Percentiles rank a stretch among this genome's conserved stretches.
phyloP scores from a whole-genome alignment of 768 basidiomycete species.

The Leccinum rimulosum region DNA sequence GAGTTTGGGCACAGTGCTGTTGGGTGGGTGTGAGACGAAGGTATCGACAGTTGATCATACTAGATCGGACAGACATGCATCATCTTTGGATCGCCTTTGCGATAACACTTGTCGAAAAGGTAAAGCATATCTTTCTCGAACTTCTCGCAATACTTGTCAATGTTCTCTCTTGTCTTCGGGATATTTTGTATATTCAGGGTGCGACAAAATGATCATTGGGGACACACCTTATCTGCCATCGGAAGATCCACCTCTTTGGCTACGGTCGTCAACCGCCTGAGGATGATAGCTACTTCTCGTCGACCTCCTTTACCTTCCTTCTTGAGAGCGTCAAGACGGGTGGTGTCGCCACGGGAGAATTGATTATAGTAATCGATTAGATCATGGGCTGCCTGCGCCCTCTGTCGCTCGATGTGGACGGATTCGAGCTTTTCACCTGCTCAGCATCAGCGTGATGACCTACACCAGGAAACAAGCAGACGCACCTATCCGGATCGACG shows the following conservation, averaged over 20 bases:
- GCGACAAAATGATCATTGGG: neutral
- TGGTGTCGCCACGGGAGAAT: constrained; percentile 78
- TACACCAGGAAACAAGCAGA: neutral
- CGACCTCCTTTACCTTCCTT: constrained; percentile 90
- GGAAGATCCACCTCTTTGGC: constrained; percentile 93
- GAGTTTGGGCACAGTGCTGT: constrained; percentile 95
- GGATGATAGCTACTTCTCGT: constrained; percentile 81
- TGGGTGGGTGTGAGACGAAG: constrained; percentile 9
- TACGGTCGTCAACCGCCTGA: constrained; percentile 80
- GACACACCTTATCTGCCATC: constrained; percentile 69
- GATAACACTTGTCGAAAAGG: constrained; percentile 92
- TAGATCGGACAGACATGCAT: constrained; percentile 74
- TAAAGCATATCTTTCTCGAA: constrained; percentile 99
- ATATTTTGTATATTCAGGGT: neutral
- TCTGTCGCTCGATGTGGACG: constrained; percentile 85
- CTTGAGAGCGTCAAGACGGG: constrained; percentile 67
- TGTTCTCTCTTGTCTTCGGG: constrained; percentile 77
- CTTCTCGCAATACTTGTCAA: constrained; percentile 97
- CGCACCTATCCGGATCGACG: constrained; percentile 88
- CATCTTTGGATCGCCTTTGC: constrained; percentile 97
- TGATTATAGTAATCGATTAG: constrained; percentile 93
- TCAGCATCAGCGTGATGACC: constrained; percentile 7
- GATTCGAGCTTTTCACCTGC: constrained; percentile 94
- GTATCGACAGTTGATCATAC: constrained; percentile 3
- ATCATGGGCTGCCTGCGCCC: constrained; percentile 93